Evolutionary conservation across 108 stramenopile species (phyloP).

Genomic region (Bacterosira constricta): DNA sequence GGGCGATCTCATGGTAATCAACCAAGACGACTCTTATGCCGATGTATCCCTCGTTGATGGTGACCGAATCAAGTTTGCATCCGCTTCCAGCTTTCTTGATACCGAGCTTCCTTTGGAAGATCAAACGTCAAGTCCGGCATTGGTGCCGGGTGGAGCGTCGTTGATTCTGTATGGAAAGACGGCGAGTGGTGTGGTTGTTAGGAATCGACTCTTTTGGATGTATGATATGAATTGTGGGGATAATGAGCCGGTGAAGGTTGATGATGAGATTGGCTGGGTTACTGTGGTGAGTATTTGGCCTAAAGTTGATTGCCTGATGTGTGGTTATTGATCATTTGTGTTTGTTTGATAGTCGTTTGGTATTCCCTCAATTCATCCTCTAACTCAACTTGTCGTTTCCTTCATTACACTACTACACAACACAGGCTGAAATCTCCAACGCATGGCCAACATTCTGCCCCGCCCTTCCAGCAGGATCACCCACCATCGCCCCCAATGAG

Average conservation of each 20-base stretch:
- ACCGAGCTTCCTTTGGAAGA: conserved; percentile 1
- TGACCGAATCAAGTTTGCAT: conserved; percentile 14
- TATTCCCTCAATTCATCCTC: too few relatives aligned
- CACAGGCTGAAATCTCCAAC: conserved; percentile 22
- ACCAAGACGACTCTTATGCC: conserved; percentile 32
- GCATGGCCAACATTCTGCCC: conserved; percentile 35
- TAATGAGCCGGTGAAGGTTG: conserved; percentile 14
- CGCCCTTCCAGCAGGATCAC: conserved; percentile 1
- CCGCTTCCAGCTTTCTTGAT: conserved; percentile 16
- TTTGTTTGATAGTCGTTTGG: too few relatives aligned
- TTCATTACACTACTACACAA: background rate
- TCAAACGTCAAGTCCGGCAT: conserved; percentile 4
- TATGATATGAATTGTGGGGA: conserved; percentile 23
- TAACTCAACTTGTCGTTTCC: background rate
- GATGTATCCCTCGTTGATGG: conserved; percentile 11
- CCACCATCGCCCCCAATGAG: conserved; percentile 29
- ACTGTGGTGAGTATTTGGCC: conserved; percentile 37
- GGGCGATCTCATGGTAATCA: conserved; percentile 17
- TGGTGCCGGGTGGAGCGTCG: conserved; percentile 35
- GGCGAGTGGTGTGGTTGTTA: conserved; percentile 12
- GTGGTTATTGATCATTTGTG: background rate
- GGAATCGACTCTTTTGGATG: conserved; percentile 50
- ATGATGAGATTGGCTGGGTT: conserved; percentile 46
- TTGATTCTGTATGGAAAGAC: conserved; percentile 42
- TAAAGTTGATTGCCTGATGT: too few relatives aligned